phyloP scores from a whole-genome alignment of 352 stramenopile genomes.

The Phytophthora fragariaefolia region DNA sequence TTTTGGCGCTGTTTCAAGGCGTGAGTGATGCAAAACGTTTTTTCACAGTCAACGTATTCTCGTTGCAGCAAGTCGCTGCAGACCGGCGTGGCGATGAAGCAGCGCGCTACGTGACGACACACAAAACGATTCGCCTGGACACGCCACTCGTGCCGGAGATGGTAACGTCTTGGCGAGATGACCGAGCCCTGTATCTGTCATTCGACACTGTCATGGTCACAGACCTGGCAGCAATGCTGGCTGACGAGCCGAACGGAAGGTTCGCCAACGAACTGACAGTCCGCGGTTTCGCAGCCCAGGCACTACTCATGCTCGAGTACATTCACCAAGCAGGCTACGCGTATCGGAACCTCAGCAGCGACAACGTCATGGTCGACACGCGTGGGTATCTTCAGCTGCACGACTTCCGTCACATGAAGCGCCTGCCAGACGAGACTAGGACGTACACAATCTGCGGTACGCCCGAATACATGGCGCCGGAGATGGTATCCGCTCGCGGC shows the following conservation, averaged over 20 bases:
- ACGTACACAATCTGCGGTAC: conserved; percentile 91
- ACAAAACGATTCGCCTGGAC: conserved; percentile 74
- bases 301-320: conserved; percentile 85
- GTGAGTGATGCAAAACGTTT: conserved; percentile 64
- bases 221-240: conserved; percentile 64
- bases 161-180: conserved; percentile 80
- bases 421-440: conserved; percentile 76
- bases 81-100: conserved; percentile 77
- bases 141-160: conserved; percentile 78
- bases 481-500: conserved; percentile 87
- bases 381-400: conserved; percentile 85
- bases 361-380: conserved; percentile 85
- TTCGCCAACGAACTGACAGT: conserved; percentile 62
- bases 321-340: conserved; percentile 81
- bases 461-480: conserved; percentile 89
- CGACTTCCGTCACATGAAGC: conserved; percentile 89
- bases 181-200: conserved; percentile 79
- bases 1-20: conserved; percentile 77
- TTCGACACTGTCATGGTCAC: conserved; percentile 79
- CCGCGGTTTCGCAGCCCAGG: conserved; percentile 70
- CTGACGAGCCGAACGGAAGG: conserved; percentile 58
- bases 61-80: conserved; percentile 68
- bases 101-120: conserved; percentile 68
- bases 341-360: conserved; percentile 86
- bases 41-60: conserved; percentile 84